Base-by-base conservation (phyloP, 2,329 filamentous ascomycete species). In the Ophiocordyceps camponoti-leonardi region DNA sequence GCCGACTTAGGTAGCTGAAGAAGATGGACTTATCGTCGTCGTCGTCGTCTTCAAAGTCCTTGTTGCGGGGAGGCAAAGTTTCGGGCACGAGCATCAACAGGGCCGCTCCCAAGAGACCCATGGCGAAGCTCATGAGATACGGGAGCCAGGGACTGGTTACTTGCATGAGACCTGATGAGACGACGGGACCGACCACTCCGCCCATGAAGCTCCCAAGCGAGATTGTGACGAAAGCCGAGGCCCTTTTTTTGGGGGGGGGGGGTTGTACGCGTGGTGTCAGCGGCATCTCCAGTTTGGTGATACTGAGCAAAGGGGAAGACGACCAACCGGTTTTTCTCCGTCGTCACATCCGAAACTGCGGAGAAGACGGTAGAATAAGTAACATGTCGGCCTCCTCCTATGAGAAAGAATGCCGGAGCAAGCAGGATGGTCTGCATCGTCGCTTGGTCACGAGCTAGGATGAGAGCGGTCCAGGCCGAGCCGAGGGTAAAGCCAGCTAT, bases 331-430 rank as follows among this genome's bases (percentile, higher is more conserved):
- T 28, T 42, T 20, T 43, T 22, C 8, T 49, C 42, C 33, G 40
- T 41, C 26, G 44, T 44, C 16, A 49, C 46, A 44, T 53, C 51
- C 23, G 49, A 46, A 16, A 51, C 51, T 35, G 52, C 51, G n/a
- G 52, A 52, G 39, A 50, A 52, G 30, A 52, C 42, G 43, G 49
- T 50, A 11, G 49, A 51, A 2, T 47, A 44, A 20, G 50, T 41
- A 39, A 54, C 50, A 30, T 48, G 46, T 40, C 48, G 44, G 16
- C 52, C 51, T 35, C 52, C 52, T 16, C 52, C 50, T 14, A 52
- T 42, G 30, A 52, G 45, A 19, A 47, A 35, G 39, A 52, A 52
- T 2, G 49, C 33, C 3, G 49, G 46, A 8, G 49, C 48, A 14
- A 48, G 18, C 7, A 49, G 43, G 8, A 48, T 42, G 6, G 44